Conservation (phyloP, 1,139 yeast genomes). For the Saccharomyces hybrid region DNA sequence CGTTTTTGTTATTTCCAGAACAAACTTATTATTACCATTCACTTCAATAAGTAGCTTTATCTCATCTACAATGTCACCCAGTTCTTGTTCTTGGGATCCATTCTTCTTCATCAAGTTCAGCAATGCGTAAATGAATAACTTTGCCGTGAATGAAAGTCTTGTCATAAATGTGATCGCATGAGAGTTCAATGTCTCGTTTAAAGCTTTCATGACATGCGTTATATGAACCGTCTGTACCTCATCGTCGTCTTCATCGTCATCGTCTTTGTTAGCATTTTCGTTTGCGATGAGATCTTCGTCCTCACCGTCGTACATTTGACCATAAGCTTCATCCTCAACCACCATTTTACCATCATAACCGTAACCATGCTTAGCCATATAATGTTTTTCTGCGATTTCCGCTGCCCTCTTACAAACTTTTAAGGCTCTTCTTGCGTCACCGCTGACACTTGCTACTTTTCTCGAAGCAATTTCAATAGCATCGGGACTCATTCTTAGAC, state of each 20-base stretch:
- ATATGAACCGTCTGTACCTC: slow-evolving; percentile 54
- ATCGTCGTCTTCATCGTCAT: slow-evolving; percentile 28
- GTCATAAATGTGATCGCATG: slow-evolving; percentile 57
- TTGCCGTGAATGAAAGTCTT: slow-evolving; percentile 59
- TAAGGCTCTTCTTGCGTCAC: slow-evolving; percentile 92
- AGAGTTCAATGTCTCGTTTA: slow-evolving; percentile 69
- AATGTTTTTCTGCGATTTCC: slow-evolving; percentile 71
- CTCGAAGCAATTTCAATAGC: slow-evolving; percentile 90
- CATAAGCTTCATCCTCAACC: slow-evolving; percentile 6
- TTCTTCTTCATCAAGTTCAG: slow-evolving; percentile 58
- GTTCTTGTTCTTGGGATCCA: slow-evolving; percentile 60
- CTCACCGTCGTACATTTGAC: slow-evolving; percentile 2
- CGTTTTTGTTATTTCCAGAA: slow-evolving; percentile 26
- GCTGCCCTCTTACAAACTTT: slow-evolving; percentile 86
- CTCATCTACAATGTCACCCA: slow-evolving; percentile 78
- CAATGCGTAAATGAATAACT: slow-evolving; percentile 62
- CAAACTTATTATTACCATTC: slow-evolving; percentile 29
- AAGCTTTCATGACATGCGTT: slow-evolving; percentile 66
- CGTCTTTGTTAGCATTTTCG: slow-evolving; percentile 13
- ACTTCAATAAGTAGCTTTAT: slow-evolving; percentile 44
- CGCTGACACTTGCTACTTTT: slow-evolving; percentile 92
- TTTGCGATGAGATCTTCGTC: slow-evolving; percentile 13
- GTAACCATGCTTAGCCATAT: slow-evolving; percentile 32
- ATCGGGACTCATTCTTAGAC: slow-evolving; percentile 51
- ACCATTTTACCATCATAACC: slow-evolving; percentile 22